phyloP scores from a whole-genome alignment of 2,329 filamentous ascomycete genomes.

The Tolypocladium pustulatum region DNA sequence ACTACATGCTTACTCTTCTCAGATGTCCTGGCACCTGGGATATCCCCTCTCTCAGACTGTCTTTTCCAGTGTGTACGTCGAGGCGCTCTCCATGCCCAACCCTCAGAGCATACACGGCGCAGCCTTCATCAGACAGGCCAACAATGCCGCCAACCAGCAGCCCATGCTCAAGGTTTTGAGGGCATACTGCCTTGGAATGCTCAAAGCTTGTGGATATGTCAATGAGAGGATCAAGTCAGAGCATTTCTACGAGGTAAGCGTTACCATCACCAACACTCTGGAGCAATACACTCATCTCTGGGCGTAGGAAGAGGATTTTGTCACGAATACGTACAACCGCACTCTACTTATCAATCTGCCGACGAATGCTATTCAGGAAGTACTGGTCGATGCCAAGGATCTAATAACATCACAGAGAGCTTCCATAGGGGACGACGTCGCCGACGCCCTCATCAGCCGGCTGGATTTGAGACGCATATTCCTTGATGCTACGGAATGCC shows the following conservation, averaged over 20 bases:
- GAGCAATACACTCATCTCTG: neutral
- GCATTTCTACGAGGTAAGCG: constrained; percentile 73
- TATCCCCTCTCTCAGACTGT: constrained; percentile 91
- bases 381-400: constrained; percentile 43
- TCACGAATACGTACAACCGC: constrained; percentile 81
- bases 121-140: constrained; percentile 40
- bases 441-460: constrained; percentile 50
- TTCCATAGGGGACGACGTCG: constrained; percentile 28
- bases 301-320: constrained; percentile 83
- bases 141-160: constrained; percentile 19
- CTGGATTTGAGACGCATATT: constrained; percentile 57
- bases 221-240: constrained; percentile 70
- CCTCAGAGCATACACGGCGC: constrained; percentile 55
- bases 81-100: constrained; percentile 65
- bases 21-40: constrained; percentile 97
- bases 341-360: constrained; percentile 59
- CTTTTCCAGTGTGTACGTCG: constrained; percentile 86
- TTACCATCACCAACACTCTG: neutral
- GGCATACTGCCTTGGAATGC: constrained; percentile 74
- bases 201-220: constrained; percentile 75
- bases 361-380: constrained; percentile 40
- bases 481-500: constrained; percentile 41
- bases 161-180: constrained; percentile 57
- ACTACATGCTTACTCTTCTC: constrained; percentile 1
- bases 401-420: constrained; percentile 34